Conservation (phyloP, 345 rosid species). For the Eucalyptus curtisii region DNA sequence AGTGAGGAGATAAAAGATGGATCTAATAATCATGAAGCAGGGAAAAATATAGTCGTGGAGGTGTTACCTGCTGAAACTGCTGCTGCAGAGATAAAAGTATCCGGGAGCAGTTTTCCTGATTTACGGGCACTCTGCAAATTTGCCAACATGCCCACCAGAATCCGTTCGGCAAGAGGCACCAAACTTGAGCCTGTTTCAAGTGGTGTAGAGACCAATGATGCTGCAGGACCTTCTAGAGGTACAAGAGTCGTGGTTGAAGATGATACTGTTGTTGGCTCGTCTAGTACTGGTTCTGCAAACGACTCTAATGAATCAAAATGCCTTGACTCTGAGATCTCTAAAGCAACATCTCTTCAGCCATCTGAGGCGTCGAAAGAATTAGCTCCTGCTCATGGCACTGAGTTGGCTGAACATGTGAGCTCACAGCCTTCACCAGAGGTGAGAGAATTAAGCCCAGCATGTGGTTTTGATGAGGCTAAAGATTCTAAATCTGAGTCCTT, state of each 20-base stretch:
- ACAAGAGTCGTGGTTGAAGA: slow-evolving; percentile 18
- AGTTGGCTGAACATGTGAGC: slow-evolving; percentile 26
- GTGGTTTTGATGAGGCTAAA: slow-evolving; percentile 26
- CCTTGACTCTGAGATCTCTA: slow-evolving; percentile 22
- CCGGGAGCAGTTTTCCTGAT: slow-evolving; percentile 31
- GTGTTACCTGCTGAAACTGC: slow-evolving; percentile 11
- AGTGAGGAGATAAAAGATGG: slow-evolving; percentile 32
- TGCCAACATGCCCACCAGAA: slow-evolving; percentile 76
- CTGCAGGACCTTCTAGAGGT: slow-evolving; percentile 14
- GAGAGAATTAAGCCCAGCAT: slow-evolving; percentile 18
- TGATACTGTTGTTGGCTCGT: slow-evolving; percentile 15
- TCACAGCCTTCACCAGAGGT: slow-evolving; percentile 51
- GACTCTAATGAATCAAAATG: slow-evolving; percentile 11
- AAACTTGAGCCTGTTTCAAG: background rate
- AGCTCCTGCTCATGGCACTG: background rate
- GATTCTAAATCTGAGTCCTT: slow-evolving; percentile 55
- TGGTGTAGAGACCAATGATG: slow-evolving; percentile 22
- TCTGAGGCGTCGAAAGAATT: slow-evolving; percentile 4
- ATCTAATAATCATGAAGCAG: slow-evolving; percentile 13
- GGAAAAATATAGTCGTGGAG: slow-evolving; percentile 24
- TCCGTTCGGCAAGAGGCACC: slow-evolving; percentile 55
- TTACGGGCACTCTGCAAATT: slow-evolving; percentile 64
- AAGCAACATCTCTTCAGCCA: slow-evolving; percentile 5
- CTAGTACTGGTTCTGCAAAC: slow-evolving; percentile 2
- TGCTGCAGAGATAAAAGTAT: slow-evolving; percentile 14